phyloP scores from a whole-genome alignment of 805 yeast species.

The Phaffomyces opuntiae region DNA sequence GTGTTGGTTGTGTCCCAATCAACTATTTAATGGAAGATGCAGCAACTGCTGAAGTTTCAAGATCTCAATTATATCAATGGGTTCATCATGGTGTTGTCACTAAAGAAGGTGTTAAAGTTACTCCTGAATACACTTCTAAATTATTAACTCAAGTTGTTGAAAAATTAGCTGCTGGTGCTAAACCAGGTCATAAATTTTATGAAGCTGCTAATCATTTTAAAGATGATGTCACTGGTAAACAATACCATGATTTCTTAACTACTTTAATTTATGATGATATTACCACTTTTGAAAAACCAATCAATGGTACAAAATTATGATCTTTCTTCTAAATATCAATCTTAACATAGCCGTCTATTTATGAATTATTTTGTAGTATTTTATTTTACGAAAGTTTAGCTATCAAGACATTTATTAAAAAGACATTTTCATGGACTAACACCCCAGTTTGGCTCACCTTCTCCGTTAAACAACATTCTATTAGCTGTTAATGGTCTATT shows the following conservation, averaged over 20 bases:
- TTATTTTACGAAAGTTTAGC: too few relatives aligned
- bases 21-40: constrained; percentile 86
- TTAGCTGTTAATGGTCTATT: constrained; percentile 55
- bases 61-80: constrained; percentile 82
- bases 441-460: constrained; percentile 24
- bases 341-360: neutral
- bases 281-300: constrained; percentile 35
- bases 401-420: too few relatives aligned
- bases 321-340: neutral
- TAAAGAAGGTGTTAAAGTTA: constrained; percentile 52
- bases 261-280: constrained; percentile 70
- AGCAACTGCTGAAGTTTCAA: constrained; percentile 82
- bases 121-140: constrained; percentile 50
- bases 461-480: constrained; percentile 37
- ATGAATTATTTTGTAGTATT: too few relatives aligned
- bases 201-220: constrained; percentile 65
- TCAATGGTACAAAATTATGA: constrained; percentile 5
- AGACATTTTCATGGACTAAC: constrained; percentile 1
- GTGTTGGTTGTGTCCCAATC: constrained; percentile 80
- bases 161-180: constrained; percentile 40
- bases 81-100: constrained; percentile 59
- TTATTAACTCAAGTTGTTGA: constrained; percentile 58
- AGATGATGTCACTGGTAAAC: constrained; percentile 67
- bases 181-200: constrained; percentile 58
- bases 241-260: constrained; percentile 72